These are phyloP conservation scores for Hibiscus trionum DNA, from an alignment of 345 rosid species.

Conservation along the genomic window DNA sequence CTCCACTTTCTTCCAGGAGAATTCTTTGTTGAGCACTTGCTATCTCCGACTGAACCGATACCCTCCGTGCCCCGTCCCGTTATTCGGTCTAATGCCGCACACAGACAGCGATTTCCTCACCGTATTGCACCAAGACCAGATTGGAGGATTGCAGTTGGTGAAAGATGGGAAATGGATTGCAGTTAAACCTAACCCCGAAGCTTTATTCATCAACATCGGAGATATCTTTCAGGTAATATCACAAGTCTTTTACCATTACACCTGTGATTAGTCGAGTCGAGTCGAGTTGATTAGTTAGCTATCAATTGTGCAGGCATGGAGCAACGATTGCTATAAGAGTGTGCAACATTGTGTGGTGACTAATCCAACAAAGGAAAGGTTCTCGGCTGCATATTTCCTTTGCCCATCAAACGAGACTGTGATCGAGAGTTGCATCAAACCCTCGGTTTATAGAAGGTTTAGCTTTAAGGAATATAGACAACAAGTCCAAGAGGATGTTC, in stretches of 20 bases:
- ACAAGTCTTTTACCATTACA: too few species aligned
- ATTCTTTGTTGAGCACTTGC: conserved; percentile 63
- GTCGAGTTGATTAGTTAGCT: neutral
- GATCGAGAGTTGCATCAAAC: conserved; percentile 41
- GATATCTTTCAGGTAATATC: too few species aligned
- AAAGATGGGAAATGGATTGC: conserved; percentile 82
- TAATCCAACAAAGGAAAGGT: conserved; percentile 63
- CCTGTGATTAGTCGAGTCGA: too few species aligned
- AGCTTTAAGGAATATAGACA: conserved; percentile 64
- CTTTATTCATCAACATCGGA: conserved; percentile 50
- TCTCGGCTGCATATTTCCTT: conserved; percentile 82
- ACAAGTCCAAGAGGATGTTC: conserved; percentile 78
- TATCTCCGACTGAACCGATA: conserved; percentile 81
- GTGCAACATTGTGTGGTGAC: conserved; percentile 75
- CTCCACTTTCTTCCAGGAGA: conserved; percentile 51
- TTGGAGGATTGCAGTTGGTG: conserved; percentile 82
- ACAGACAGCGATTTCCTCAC: conserved; percentile 98
- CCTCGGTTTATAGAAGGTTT: conserved; percentile 51
- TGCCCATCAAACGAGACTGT: conserved; percentile 73
- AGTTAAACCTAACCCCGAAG: conserved; percentile 59
- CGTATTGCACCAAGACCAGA: conserved; percentile 71
- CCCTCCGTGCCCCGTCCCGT: conserved; percentile 65
- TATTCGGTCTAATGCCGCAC: conserved; percentile 83
- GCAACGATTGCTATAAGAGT: conserved; percentile 77
- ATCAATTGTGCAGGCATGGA: conserved; percentile 61